phyloP scores from a whole-genome alignment of 2,329 filamentous ascomycete species.

The Venturia carpophila region DNA sequence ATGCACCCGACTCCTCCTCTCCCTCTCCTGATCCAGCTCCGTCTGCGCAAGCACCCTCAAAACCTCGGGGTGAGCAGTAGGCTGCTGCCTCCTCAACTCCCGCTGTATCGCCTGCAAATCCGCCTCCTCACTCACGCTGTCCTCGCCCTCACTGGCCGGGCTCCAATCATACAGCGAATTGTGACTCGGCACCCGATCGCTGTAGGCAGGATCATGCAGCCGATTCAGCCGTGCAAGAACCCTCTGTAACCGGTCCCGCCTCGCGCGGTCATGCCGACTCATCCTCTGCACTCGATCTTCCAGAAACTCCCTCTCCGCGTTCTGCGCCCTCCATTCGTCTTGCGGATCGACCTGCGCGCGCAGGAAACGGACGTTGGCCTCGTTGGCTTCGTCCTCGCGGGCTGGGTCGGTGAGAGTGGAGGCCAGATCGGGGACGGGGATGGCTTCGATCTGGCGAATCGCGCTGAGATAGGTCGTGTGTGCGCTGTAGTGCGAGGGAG shows the following conservation, averaged over 20 bases:
- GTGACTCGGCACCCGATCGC: constrained; percentile 45
- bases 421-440: constrained; percentile 19
- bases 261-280: constrained; percentile 32
- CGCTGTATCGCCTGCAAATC: constrained; percentile 36
- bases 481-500: background rate
- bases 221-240: constrained; percentile 40
- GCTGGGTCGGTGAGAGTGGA: constrained; percentile 17
- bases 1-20: constrained; percentile 25
- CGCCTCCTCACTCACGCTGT: constrained; percentile 8
- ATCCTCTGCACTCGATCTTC: constrained; percentile 15
- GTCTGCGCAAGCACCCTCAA: constrained; percentile 31
- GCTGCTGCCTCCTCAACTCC: constrained; percentile 34
- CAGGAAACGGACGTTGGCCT: constrained; percentile 46
- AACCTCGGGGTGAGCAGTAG: constrained; percentile 33
- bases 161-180: constrained; percentile 53
- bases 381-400: constrained; percentile 38
- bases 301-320: constrained; percentile 21
- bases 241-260: constrained; percentile 35
- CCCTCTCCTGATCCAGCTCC: constrained; percentile 30
- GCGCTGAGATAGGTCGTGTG: constrained; percentile 17
- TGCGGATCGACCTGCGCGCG: constrained; percentile 35
- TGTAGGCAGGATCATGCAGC: constrained; percentile 41
- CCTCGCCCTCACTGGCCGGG: constrained; percentile 27
- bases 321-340: constrained; percentile 28
- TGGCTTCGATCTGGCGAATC: constrained; percentile 18